phyloP scores from a whole-genome alignment of 2,329 filamentous ascomycete species.

The Helotiales sp. region DNA sequence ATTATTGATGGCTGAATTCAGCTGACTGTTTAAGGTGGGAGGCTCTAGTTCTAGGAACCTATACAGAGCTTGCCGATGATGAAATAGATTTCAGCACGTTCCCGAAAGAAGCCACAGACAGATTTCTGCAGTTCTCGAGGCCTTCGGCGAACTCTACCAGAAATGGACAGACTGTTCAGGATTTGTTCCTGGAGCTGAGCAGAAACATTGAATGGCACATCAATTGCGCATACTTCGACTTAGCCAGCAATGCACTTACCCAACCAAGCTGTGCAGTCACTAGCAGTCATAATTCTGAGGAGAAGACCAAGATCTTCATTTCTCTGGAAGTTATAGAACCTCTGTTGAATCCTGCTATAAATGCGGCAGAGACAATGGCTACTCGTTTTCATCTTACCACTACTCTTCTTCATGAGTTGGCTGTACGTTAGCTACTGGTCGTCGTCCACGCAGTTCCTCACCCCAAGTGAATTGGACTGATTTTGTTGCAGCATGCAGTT shows the following conservation, averaged over 20 bases:
- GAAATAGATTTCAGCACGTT: not conserved
- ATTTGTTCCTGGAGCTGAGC: not conserved
- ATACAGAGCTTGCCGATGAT: not conserved
- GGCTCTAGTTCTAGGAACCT: not conserved
- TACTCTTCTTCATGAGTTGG: not conserved
- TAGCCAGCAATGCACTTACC: not conserved
- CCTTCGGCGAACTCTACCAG: not conserved
- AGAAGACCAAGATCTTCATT: not conserved
- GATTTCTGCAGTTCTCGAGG: not conserved
- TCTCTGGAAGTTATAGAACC: not conserved
- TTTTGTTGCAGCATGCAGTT: not conserved
- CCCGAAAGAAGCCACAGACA: not conserved
- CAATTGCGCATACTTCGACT: not conserved
- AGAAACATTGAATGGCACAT: not conserved
- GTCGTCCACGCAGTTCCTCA: not conserved
- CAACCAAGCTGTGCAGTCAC: not conserved
- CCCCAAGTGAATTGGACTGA: not conserved
- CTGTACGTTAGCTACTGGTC: not conserved
- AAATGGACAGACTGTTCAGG: not conserved
- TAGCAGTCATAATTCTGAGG: not conserved
- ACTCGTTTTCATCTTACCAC: not conserved
- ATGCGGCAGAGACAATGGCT: not conserved
- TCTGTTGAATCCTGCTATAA: not conserved
- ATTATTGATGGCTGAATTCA: not conserved
- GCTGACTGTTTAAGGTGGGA: not conserved